Evolutionary conservation across 78 protist species (phyloP).

Genomic region (Fonticula alba): DNA sequence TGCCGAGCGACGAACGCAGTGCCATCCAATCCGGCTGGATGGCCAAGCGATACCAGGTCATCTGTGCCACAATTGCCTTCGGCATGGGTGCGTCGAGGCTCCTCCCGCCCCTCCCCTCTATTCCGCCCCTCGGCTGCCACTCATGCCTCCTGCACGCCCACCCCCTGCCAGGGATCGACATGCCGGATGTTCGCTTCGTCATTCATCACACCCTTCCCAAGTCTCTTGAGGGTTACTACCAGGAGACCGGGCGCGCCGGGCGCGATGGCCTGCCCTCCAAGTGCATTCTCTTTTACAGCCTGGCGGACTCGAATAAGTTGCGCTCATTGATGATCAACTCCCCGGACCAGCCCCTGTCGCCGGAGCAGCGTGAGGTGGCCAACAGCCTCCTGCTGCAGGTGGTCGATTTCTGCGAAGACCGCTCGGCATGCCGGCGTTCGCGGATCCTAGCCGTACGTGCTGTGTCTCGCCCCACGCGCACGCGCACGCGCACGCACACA

Average conservation of each 20-base stretch:
- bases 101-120: constrained; percentile 60
- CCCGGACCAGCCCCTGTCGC: not conserved
- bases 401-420: not conserved
- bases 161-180: too few species aligned
- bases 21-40: constrained; percentile 51
- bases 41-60: constrained; percentile 17
- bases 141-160: too few species aligned
- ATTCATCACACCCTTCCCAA: constrained; percentile 91
- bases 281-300: constrained; percentile 40
- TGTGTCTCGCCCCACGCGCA: too few species aligned
- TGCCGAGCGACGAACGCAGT: constrained; percentile 26
- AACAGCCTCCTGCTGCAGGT: not conserved
- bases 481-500: too few species aligned
- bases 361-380: not conserved
- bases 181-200: constrained; percentile 87
- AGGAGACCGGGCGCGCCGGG: constrained; percentile 85
- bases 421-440: not conserved
- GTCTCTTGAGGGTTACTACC: constrained; percentile 88
- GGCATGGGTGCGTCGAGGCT: too few species aligned
- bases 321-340: not conserved
- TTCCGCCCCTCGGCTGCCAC: too few species aligned
- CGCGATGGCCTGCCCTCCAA: constrained; percentile 58
- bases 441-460: too few species aligned
- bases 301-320: constrained; percentile 16
- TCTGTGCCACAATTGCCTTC: constrained; percentile 92